Conservation (phyloP, 78 protist genomes). For the Planoprotostelium fungivorum region DNA sequence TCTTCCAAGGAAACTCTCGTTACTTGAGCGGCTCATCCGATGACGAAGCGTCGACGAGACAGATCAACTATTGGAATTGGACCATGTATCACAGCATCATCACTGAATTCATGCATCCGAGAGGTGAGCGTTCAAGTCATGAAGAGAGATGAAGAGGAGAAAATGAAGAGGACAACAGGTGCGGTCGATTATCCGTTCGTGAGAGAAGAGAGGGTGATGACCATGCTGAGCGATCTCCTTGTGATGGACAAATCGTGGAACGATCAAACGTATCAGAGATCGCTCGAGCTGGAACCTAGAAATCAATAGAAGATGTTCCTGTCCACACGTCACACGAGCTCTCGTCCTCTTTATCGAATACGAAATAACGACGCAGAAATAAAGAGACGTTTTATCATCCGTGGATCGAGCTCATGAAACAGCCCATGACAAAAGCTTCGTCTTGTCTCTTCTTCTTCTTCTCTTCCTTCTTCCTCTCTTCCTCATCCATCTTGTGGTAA, state of each 20-base stretch:
- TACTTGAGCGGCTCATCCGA: too few relatives aligned
- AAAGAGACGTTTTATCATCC: too few relatives aligned
- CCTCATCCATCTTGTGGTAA: neutral
- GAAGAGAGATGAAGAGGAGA: neutral
- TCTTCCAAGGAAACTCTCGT: neutral
- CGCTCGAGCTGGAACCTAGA: neutral
- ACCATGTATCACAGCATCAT: neutral
- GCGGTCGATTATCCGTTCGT: neutral
- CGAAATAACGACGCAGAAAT: too few relatives aligned
- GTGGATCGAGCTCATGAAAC: neutral
- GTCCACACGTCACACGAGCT: too few relatives aligned
- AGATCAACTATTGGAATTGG: neutral
- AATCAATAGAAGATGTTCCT: too few relatives aligned
- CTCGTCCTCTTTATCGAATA: too few relatives aligned
- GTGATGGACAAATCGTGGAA: neutral
- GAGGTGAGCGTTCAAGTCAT: neutral
- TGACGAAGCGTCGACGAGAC: neutral
- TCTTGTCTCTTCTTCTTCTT: neutral
- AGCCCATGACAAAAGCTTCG: neutral
- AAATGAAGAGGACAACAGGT: neutral
- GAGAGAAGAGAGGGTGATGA: neutral
- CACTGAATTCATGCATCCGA: neutral
- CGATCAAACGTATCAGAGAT: neutral
- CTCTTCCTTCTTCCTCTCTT: neutral
- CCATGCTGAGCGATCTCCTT: neutral